Evolutionary conservation across 805 yeast genomes (phyloP).

Genomic region (Candida multigemmis): DNA sequence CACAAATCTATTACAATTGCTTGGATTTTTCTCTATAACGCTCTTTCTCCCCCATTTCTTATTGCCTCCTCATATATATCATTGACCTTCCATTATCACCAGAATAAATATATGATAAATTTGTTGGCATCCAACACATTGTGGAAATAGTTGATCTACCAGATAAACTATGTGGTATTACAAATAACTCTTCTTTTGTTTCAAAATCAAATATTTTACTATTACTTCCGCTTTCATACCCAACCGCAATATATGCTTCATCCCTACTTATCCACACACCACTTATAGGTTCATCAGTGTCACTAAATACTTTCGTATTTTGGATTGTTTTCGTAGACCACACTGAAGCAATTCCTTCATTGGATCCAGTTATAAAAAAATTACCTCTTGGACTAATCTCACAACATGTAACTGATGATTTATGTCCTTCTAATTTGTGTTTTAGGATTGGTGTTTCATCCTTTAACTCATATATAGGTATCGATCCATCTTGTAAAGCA

Average conservation of each 20-base stretch:
- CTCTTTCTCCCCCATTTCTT: too few species aligned
- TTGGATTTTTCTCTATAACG: too few species aligned
- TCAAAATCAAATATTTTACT: conserved; percentile 29
- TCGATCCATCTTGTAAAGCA: conserved; percentile 41
- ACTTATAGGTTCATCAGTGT: conserved; percentile 34
- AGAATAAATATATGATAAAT: conserved; percentile 18
- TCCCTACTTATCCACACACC: conserved; percentile 34
- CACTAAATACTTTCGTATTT: conserved; percentile 22
- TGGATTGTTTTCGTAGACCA: conserved; percentile 38
- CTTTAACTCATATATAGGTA: conserved; percentile 14
- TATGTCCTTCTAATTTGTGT: conserved; percentile 32
- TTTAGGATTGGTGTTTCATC: conserved; percentile 4
- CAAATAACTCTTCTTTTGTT: conserved; percentile 17
- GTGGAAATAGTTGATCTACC: conserved; percentile 18
- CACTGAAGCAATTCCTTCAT: conserved; percentile 46
- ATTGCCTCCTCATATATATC: conserved; percentile 13
- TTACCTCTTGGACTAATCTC: conserved; percentile 45
- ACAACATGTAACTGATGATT: conserved; percentile 39
- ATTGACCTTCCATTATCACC: conserved; percentile 21
- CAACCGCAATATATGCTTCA: conserved; percentile 36
- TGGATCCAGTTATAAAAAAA: conserved; percentile 44
- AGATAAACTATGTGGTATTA: conserved; percentile 16
- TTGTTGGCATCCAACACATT: conserved; percentile 27
- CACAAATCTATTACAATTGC: too few species aligned
- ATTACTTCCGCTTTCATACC: conserved; percentile 34